These are phyloP conservation scores for Cinnamomum micranthum DNA, from an alignment of 164 flowering plant species.

Conservation along the genomic window DNA sequence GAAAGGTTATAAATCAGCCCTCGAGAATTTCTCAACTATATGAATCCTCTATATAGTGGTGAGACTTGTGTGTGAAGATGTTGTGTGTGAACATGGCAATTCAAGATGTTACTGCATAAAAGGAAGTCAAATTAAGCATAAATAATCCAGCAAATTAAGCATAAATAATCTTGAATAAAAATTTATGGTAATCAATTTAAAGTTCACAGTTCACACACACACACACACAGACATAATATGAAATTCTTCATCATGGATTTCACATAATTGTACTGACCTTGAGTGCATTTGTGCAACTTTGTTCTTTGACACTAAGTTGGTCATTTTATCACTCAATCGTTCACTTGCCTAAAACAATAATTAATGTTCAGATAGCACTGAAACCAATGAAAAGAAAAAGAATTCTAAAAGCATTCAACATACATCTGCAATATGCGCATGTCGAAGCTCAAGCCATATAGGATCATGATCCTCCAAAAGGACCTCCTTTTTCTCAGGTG, in stretches of 20 bases:
- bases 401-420: slow-evolving; percentile 18
- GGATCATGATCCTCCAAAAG: slow-evolving; percentile 98
- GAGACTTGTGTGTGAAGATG: too few relatives aligned
- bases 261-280: slow-evolving; percentile 50
- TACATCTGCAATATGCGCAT: slow-evolving; percentile 97
- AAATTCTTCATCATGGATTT: background rate
- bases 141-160: too few relatives aligned
- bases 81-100: too few relatives aligned
- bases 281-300: slow-evolving; percentile 95
- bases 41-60: too few relatives aligned
- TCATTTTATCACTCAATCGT: slow-evolving; percentile 84
- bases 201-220: too few relatives aligned
- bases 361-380: slow-evolving; percentile 17
- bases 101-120: too few relatives aligned
- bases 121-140: too few relatives aligned
- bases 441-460: slow-evolving; percentile 94
- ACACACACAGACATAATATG: too few relatives aligned
- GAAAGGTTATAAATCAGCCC: too few relatives aligned
- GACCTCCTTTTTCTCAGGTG: slow-evolving; percentile 80
- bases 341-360: slow-evolving; percentile 78
- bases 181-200: too few relatives aligned
- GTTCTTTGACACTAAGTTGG: slow-evolving; percentile 77
- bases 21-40: too few relatives aligned
- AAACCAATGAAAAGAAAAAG: slow-evolving; percentile 7
- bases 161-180: too few relatives aligned